Evolutionary conservation across 306 rosid species (phyloP).

Genomic region (Senna siamea): DNA sequence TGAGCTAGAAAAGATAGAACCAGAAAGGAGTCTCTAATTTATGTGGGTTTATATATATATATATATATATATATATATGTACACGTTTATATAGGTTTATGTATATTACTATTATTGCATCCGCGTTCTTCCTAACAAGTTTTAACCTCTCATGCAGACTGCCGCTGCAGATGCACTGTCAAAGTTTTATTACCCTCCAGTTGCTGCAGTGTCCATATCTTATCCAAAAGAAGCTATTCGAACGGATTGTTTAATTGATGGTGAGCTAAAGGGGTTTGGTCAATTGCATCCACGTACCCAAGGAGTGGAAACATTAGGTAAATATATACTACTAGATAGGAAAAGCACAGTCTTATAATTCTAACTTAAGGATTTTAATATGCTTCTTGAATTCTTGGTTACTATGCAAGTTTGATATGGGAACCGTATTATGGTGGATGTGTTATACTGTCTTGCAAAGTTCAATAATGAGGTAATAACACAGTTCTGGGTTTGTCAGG

Average conservation of each 20-base stretch:
- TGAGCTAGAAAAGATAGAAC: background rate
- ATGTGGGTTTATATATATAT: too few relatives aligned
- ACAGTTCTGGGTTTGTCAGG: conserved; percentile 58
- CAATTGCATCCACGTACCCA: conserved; percentile 98
- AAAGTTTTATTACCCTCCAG: conserved; percentile 90
- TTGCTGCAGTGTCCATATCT: conserved; percentile 91
- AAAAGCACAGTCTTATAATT: conserved; percentile 21
- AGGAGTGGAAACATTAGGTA: conserved; percentile 96
- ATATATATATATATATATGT: too few relatives aligned
- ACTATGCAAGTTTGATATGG: conserved; percentile 13
- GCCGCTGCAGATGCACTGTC: conserved; percentile 89
- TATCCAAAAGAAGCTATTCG: conserved; percentile 96
- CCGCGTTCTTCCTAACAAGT: conserved; percentile 29
- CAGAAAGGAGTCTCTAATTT: conserved; percentile 6
- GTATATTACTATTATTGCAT: background rate
- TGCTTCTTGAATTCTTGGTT: background rate
- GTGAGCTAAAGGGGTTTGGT: conserved; percentile 92
- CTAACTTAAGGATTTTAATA: conserved; percentile 4
- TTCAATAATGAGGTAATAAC: conserved; percentile 27
- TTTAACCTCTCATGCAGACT: conserved; percentile 55
- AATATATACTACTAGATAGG: conserved; percentile 17
- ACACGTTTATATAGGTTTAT: background rate
- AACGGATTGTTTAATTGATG: conserved; percentile 77
- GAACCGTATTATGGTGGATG: conserved; percentile 17
- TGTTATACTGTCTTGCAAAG: conserved; percentile 35